phyloP scores from a whole-genome alignment of 2,329 filamentous ascomycete species.

The Knufia petricola region DNA sequence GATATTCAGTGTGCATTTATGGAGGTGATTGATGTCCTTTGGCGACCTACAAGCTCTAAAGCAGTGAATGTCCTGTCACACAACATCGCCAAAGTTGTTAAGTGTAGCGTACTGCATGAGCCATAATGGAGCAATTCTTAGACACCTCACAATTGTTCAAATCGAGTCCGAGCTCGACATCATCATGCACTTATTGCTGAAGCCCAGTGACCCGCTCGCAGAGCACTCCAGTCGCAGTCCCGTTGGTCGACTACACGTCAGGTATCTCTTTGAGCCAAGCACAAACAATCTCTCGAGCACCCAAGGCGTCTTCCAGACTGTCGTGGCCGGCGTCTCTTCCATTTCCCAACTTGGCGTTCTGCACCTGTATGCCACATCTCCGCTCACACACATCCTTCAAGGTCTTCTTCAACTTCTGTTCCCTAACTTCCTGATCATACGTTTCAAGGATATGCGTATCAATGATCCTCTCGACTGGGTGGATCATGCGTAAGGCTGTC shows the following conservation, averaged over 20 bases:
- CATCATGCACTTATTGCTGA: too few species aligned
- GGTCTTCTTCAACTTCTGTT: slow-evolving; percentile 1
- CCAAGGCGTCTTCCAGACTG: slow-evolving; percentile 39
- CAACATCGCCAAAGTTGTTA: too few species aligned
- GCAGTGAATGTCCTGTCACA: too few species aligned
- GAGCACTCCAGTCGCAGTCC: too few species aligned
- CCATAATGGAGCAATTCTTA: too few species aligned
- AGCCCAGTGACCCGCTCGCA: too few species aligned
- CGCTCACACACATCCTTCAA: slow-evolving; percentile 20
- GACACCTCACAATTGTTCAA: too few species aligned
- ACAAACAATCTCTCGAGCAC: slow-evolving; percentile 33
- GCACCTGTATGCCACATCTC: slow-evolving; percentile 22
- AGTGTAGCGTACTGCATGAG: too few species aligned
- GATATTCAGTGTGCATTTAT: too few species aligned
- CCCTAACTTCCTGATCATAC: not conserved
- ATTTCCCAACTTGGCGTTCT: slow-evolving; percentile 12
- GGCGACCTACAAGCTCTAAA: too few species aligned
- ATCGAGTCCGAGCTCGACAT: too few species aligned
- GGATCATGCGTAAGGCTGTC: slow-evolving; percentile 40
- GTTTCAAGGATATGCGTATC: slow-evolving; percentile 34
- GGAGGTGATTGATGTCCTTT: too few species aligned
- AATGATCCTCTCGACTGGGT: slow-evolving; percentile 29
- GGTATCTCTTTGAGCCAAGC: slow-evolving; percentile 27
- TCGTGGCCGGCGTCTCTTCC: slow-evolving; percentile 29
- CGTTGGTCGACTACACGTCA: slow-evolving; percentile 1